Percentiles rank a stretch among this genome's conserved stretches.
Conservation (phyloP, 495 filamentous ascomycete species). For the Terfezia boudieri region DNA sequence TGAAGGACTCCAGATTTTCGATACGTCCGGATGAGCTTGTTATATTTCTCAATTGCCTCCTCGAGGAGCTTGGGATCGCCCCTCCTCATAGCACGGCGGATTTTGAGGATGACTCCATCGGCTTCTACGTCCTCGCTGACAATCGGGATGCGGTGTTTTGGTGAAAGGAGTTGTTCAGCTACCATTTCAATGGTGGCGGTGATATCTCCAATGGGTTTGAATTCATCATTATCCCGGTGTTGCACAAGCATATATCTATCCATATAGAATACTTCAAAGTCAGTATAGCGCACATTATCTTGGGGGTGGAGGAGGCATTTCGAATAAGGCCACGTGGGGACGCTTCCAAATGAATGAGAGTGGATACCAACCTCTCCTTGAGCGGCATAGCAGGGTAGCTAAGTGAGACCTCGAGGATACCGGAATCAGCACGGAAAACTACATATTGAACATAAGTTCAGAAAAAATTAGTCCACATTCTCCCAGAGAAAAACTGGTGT, state of each 20-base stretch:
- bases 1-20: constrained; percentile 42
- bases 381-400: constrained; percentile 52
- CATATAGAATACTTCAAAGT: constrained; percentile 8
- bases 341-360: neutral
- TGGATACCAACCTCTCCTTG: constrained; percentile 36
- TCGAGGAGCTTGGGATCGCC: constrained; percentile 44
- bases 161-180: constrained; percentile 47
- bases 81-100: constrained; percentile 32
- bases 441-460: neutral
- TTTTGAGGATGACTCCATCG: constrained; percentile 36
- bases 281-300: constrained; percentile 1
- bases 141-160: constrained; percentile 39
- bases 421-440: constrained; percentile 5
- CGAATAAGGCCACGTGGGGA: neutral
- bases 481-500: no score
- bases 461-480: neutral
- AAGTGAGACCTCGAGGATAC: constrained; percentile 22
- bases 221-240: constrained; percentile 52
- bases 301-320: neutral
- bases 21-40: constrained; percentile 36
- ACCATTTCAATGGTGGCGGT: constrained; percentile 54
- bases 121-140: constrained; percentile 37
- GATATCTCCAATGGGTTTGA: constrained; percentile 70
- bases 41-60: constrained; percentile 50
- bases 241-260: constrained; percentile 53